Percentiles rank a stretch among this genome's conserved stretches.
Evolutionary conservation across 306 rosid genomes (phyloP).

Genomic region (Sphenostylis stenocarpa): DNA sequence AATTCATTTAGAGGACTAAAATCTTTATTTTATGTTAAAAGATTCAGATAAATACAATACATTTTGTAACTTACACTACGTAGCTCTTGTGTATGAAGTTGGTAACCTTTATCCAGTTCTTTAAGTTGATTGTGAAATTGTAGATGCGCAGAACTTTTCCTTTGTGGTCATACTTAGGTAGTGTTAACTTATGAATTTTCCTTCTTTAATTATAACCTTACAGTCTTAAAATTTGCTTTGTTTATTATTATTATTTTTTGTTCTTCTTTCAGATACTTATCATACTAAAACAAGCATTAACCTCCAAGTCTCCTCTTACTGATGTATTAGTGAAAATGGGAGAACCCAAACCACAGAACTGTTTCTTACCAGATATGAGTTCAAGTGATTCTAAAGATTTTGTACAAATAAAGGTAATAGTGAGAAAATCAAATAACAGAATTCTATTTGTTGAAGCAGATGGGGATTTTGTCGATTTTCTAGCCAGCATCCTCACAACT

Average conservation of each 20-base stretch:
- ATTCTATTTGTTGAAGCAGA: not conserved
- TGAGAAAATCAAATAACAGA: slow-evolving; percentile 29
- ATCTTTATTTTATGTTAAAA: no score
- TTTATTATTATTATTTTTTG: no score
- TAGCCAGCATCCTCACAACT: not conserved
- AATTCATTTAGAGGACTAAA: no score
- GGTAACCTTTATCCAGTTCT: not conserved
- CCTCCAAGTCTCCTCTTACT: slow-evolving; percentile 22
- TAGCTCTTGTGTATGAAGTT: no score
- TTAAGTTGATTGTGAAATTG: not conserved
- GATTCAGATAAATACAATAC: no score
- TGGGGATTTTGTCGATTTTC: not conserved
- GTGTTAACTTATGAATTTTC: no score
- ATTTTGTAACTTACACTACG: not conserved
- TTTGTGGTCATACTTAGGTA: no score
- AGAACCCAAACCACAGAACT: not conserved
- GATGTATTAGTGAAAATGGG: slow-evolving; percentile 22
- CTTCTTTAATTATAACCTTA: not conserved
- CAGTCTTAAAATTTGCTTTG: not conserved
- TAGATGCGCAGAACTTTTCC: no score
- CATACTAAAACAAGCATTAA: not conserved
- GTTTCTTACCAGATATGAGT: not conserved
- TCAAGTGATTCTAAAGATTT: not conserved
- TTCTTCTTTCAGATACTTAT: not conserved
- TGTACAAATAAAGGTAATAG: slow-evolving; percentile 16